Base-by-base conservation (phyloP, 306 rosid species). In the Rosa lucieae region DNA sequence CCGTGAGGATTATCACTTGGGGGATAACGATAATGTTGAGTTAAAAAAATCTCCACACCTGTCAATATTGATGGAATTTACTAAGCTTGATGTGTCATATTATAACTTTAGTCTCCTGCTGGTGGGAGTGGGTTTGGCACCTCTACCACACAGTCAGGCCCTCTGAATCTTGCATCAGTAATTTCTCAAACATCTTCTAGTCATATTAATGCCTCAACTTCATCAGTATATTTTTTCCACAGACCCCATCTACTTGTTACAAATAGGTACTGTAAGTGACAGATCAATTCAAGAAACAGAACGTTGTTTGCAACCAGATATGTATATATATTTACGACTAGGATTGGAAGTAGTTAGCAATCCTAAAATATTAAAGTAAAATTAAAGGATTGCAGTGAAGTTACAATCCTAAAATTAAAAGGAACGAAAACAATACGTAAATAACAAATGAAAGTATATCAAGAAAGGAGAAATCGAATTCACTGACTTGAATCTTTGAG, bases 1-100 rank as follows among this genome's bases (percentile, higher is more conserved):
- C 86, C 90, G 94, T 94, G 98, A 95, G 82, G 99, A 95, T 84
- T 89, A 95, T 89, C 98, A 93, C 76, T 29, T 81, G 87, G 96
- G 97, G 79, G 99, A 93, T 74, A 95, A 93, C 89, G 94, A 98
- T 91, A 5, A 5, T 14, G 43, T 59, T 63, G 44, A 1, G 20
- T 29, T 21, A 63, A 13, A 63, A 23, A 14, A 35, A 62, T 29
- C 69, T 63, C n/a, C 1, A 8, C 43, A 32, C 43, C 79, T 59
- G 5, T 62, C 40, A 14, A 70, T 37, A 53, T 8, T 77, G 47
- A 53, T 77, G 42, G 69, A 12, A 43, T 69, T 62, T 67, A 67
- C 82, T 39, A 42, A 29, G 42, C 32, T 75, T 8, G 18, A 43
- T 40, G 48, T 23, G 11, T 43, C 5, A 32, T 75, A 15, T 75